These are phyloP conservation scores for Penicillium aurantiogriseum DNA, from an alignment of 2,329 filamentous ascomycete genomes.

Conservation along the genomic window DNA sequence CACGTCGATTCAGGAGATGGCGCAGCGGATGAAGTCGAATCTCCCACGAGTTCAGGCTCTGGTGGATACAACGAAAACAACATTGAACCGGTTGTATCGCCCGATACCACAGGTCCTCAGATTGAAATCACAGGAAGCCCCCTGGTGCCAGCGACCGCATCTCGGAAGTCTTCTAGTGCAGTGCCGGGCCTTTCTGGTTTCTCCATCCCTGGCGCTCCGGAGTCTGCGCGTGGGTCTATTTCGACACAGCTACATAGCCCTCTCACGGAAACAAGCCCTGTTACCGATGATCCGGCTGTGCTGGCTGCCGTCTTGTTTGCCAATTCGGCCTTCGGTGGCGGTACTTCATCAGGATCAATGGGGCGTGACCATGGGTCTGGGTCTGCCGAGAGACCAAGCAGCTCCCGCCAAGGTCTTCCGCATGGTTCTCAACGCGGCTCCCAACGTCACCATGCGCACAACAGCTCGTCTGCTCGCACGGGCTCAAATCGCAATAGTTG, in stretches of 20 bases:
- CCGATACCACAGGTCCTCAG: slow-evolving; percentile 36
- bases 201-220: slow-evolving; percentile 22
- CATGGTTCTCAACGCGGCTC: slow-evolving; percentile 20
- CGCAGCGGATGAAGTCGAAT: slow-evolving; percentile 16
- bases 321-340: slow-evolving; percentile 18
- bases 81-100: slow-evolving; percentile 35
- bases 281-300: slow-evolving; percentile 28
- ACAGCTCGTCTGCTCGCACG: slow-evolving; percentile 35
- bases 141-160: slow-evolving; percentile 16
- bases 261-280: slow-evolving; percentile 16
- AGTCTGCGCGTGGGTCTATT: slow-evolving; percentile 14
- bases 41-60: slow-evolving; percentile 15
- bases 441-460: slow-evolving; percentile 32
- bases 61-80: slow-evolving; percentile 34
- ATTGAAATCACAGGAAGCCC: slow-evolving; percentile 36
- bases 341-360: slow-evolving; percentile 11
- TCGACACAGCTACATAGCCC: slow-evolving; percentile 18
- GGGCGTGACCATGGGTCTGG: slow-evolving; percentile 17
- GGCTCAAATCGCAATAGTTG: slow-evolving; percentile 39
- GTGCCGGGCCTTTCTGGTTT: slow-evolving; percentile 30
- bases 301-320: slow-evolving; percentile 32
- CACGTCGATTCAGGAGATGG: slow-evolving; percentile 4
- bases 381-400: slow-evolving; percentile 27
- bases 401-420: slow-evolving; percentile 28
- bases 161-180: slow-evolving; percentile 34